Conservation (phyloP, 1,139 yeast species). For the Pichia inconspicua region DNA sequence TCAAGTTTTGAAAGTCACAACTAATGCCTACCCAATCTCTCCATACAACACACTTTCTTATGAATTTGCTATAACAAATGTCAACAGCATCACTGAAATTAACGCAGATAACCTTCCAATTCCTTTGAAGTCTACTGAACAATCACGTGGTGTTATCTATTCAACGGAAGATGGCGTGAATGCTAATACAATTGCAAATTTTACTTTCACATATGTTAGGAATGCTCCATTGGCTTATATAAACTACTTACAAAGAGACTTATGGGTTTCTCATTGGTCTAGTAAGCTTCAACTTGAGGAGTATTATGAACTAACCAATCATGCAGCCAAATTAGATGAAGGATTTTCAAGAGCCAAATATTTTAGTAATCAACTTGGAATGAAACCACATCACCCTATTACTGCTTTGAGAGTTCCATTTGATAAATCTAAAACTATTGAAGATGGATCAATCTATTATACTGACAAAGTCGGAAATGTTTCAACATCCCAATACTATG, state of each 20-base stretch:
- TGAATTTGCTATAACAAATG: constrained; percentile 44
- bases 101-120: constrained; percentile 3
- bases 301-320: constrained; percentile 71
- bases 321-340: constrained; percentile 56
- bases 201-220: constrained; percentile 57
- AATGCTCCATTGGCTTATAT: constrained; percentile 61
- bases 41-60: constrained; percentile 55
- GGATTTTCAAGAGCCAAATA: constrained; percentile 79
- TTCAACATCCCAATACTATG: constrained; percentile 58
- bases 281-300: constrained; percentile 64
- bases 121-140: constrained; percentile 1
- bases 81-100: constrained; percentile 40
- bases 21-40: constrained; percentile 48
- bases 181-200: constrained; percentile 41
- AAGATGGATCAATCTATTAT: constrained; percentile 47
- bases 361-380: constrained; percentile 44
- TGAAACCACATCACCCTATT: constrained; percentile 40
- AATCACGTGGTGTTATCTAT: constrained; percentile 1
- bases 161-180: constrained; percentile 18
- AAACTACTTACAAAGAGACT: constrained; percentile 55
- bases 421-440: constrained; percentile 29
- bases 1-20: constrained; percentile 52
- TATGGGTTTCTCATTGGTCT: constrained; percentile 82
- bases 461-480: constrained; percentile 92
- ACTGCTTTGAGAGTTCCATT: constrained; percentile 51